These are phyloP conservation scores for Phytomonas sp. DNA, from an alignment of 208 protist genomes.

Conservation along the genomic window DNA sequence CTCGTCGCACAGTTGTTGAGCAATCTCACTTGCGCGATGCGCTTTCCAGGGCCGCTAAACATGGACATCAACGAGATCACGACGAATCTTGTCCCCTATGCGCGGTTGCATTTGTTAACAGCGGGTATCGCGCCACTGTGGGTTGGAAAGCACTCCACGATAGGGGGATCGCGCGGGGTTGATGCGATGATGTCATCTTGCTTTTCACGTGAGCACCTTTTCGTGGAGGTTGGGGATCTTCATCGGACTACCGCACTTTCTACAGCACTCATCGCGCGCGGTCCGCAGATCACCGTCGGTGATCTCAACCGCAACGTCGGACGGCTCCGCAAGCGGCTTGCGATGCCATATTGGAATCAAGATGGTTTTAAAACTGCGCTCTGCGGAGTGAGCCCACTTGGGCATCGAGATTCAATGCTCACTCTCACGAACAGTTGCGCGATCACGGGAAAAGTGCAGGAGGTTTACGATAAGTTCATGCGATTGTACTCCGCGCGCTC, in stretches of 20 bases:
- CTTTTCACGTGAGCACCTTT: slow-evolving; percentile 75
- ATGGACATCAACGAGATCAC: slow-evolving; percentile 97
- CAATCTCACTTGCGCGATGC: slow-evolving; percentile 91
- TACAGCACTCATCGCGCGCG: slow-evolving; percentile 86
- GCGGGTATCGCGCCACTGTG: slow-evolving; percentile 86
- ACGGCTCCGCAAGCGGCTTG: slow-evolving; percentile 63
- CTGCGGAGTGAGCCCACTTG: slow-evolving; percentile 87
- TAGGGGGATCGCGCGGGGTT: slow-evolving; percentile 48
- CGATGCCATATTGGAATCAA: slow-evolving; percentile 92
- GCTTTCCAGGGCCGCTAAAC: slow-evolving; percentile 93
- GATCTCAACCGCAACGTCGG: slow-evolving; percentile 89
- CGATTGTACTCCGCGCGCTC: slow-evolving; percentile 87
- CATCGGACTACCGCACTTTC: slow-evolving; percentile 38
- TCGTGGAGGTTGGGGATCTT: slow-evolving; percentile 43
- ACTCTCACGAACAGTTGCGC: slow-evolving; percentile 91
- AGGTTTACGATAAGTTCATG: slow-evolving; percentile 79
- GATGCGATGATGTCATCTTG: slow-evolving; percentile 87
- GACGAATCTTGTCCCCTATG: slow-evolving; percentile 96
- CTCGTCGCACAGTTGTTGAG: slow-evolving; percentile 92
- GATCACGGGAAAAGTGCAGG: slow-evolving; percentile 73
- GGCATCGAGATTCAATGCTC: slow-evolving; percentile 87
- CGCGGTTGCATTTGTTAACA: slow-evolving; percentile 88
- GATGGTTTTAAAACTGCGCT: slow-evolving; percentile 96
- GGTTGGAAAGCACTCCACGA: slow-evolving; percentile 38
- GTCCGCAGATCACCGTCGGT: slow-evolving; percentile 88